Evolutionary conservation across 345 rosid species (phyloP), one percentile per base, ranked within the genome.

Genomic region (Noccaea caerulescens): DNA sequence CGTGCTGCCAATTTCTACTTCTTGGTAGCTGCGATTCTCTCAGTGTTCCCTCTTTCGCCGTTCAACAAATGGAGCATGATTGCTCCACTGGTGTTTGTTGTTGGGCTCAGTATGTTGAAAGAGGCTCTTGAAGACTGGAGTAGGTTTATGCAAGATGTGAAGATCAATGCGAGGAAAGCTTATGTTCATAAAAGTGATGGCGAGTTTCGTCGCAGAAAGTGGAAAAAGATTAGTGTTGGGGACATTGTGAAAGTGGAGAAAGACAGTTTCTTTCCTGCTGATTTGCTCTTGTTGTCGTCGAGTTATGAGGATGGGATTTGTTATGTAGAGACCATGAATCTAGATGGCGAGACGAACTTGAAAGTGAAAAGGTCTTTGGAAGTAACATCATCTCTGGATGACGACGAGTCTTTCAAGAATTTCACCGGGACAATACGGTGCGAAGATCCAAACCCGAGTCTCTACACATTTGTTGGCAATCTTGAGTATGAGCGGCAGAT

Each of bases 311-410:
- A 93, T 67, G 98, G 97, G 72, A 87, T 93, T 64, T 91, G 97
- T 63, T 93, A 93, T 72, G 98, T 93, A 38, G 98, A 93, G 86
- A 93, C 98, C 34, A 93, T 93, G 98, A 93, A 93, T 76, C 81
- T 93, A 73, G 98, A 93, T 73, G 98, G 98, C 8, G 98, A 93
- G 83, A 93, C 98, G 3, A 93, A 93, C 82, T 82, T 93, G 83
- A 93, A 93, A 83, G 86, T 90, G 10, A 93, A 91, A 77, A 87
- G 94, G 55, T 80, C 91, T 27, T 78, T 87, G 82, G 97, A 91
- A 82, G 90, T 76, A 10, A 91, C 97, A 23, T 72, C 81, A 36
- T 60, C 85, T 10, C 73, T 87, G 57, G 89, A 87, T 55, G 89
- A 89, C 12, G 89, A 89, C 6, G 91, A 80, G 49, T 54, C 72